phyloP scores from a whole-genome alignment of 2,329 filamentous ascomycete species.

The Harringtonia aguacate region DNA sequence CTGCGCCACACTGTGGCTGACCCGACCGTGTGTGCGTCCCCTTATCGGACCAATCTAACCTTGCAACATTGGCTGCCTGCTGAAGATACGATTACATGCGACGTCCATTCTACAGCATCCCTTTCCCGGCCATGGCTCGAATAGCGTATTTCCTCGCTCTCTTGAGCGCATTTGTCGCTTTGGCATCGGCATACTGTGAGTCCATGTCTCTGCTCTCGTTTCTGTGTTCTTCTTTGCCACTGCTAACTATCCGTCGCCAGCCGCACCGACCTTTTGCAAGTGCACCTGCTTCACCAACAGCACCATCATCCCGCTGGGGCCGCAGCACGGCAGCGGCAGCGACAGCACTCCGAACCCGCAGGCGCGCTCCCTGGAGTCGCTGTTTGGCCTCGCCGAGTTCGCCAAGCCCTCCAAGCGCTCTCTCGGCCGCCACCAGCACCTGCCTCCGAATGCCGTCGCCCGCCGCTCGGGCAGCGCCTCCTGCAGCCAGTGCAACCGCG shows the following conservation, averaged over 20 bases:
- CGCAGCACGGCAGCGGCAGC: slow-evolving; percentile 25
- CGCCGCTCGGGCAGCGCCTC: slow-evolving; percentile 30
- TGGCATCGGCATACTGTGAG: slow-evolving; percentile 31
- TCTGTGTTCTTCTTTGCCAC: not conserved
- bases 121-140: slow-evolving; percentile 24
- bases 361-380: no score
- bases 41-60: no score
- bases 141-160: slow-evolving; percentile 25
- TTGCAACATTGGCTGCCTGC: no score
- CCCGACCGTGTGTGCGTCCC: slow-evolving; percentile 23
- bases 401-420: not conserved
- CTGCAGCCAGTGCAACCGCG: slow-evolving; percentile 53
- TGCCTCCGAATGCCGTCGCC: not conserved
- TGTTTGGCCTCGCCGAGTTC: not conserved
- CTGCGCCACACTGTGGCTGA: no score
- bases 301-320: slow-evolving; percentile 53
- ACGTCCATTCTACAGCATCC: no score
- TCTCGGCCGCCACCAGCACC: not conserved
- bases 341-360: no score
- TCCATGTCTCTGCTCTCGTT: not conserved
- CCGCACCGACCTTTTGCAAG: slow-evolving; percentile 56
- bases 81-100: no score
- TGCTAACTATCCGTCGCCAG: slow-evolving; percentile 21
- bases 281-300: slow-evolving; percentile 61
- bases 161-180: slow-evolving; percentile 20